These are phyloP conservation scores for Acanthamoeba castellanii DNA, from an alignment of 208 protist species.

Conservation along the genomic window DNA sequence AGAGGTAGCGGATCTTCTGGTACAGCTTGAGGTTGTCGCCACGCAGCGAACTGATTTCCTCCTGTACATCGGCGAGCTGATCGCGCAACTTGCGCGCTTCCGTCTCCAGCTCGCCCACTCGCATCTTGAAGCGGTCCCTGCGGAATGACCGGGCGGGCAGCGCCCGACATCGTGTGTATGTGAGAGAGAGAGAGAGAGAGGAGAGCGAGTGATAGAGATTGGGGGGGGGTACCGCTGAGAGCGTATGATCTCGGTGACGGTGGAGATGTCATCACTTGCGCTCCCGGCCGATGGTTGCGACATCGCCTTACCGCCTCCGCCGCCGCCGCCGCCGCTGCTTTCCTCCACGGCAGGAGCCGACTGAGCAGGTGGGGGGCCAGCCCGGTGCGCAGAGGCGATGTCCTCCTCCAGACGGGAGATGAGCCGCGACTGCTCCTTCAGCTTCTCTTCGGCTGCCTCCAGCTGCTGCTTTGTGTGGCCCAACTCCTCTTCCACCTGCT, in stretches of 20 bases:
- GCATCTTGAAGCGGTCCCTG: constrained; percentile 85
- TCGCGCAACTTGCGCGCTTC: constrained; percentile 79
- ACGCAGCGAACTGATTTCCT: constrained; percentile 79
- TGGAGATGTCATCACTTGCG: not conserved
- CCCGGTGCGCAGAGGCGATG: too few species aligned
- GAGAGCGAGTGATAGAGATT: not conserved
- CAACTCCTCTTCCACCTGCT: too few species aligned
- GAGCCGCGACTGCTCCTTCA: too few species aligned
- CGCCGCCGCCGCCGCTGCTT: too few species aligned
- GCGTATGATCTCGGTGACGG: not conserved
- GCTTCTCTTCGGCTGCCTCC: too few species aligned
- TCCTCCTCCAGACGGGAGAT: too few species aligned
- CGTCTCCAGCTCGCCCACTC: constrained; percentile 81
- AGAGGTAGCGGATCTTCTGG: constrained; percentile 88
- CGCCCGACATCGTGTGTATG: constrained; percentile 1
- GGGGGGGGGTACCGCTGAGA: not conserved
- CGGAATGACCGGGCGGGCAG: constrained; percentile 38
- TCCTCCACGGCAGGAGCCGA: too few species aligned
- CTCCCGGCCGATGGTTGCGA: too few species aligned
- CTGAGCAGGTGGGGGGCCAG: too few species aligned
- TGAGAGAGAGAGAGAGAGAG: too few species aligned
- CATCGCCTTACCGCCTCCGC: too few species aligned
- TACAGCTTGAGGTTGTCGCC: constrained; percentile 89
- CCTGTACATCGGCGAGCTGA: constrained; percentile 55
- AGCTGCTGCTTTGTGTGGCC: too few species aligned